Conservation (phyloP, 2,329 filamentous ascomycete genomes). For the Raffaelea deltoideospora region DNA sequence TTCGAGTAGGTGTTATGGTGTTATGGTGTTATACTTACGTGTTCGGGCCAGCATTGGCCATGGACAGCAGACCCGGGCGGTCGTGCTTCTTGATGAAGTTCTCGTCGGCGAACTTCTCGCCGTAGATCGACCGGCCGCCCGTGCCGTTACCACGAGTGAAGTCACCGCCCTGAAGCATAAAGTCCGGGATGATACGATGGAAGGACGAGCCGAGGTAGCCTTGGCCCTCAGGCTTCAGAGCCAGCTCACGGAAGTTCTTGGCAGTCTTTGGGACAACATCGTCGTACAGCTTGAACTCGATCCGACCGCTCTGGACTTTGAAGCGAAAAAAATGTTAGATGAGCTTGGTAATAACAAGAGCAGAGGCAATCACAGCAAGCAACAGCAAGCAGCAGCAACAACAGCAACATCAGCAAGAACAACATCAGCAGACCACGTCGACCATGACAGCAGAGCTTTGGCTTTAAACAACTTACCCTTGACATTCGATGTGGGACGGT, state of each 20-base stretch:
- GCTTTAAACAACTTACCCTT: slow-evolving; percentile 40
- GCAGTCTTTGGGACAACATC: slow-evolving; percentile 77
- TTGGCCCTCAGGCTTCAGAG: slow-evolving; percentile 66
- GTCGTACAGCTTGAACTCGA: slow-evolving; percentile 74
- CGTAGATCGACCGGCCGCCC: slow-evolving; percentile 87
- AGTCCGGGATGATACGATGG: slow-evolving; percentile 84
- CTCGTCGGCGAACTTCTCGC: slow-evolving; percentile 87
- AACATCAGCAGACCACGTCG: no score
- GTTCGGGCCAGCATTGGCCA: slow-evolving; percentile 93
- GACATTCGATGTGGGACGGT: slow-evolving; percentile 35
- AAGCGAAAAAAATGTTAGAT: not conserved
- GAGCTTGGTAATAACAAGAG: not conserved
- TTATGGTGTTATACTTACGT: no score
- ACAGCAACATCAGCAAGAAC: not conserved
- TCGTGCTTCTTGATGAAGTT: slow-evolving; percentile 70
- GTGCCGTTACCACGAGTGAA: slow-evolving; percentile 86
- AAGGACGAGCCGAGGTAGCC: slow-evolving; percentile 74
- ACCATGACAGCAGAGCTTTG: no score
- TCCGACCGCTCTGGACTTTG: slow-evolving; percentile 57
- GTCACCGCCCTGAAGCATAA: slow-evolving; percentile 96
- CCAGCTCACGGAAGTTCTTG: slow-evolving; percentile 73
- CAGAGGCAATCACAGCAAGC: not conserved
- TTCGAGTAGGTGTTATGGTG: no score
- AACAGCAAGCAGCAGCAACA: not conserved
- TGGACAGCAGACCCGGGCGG: slow-evolving; percentile 68